Evolutionary conservation across 768 basidiomycete genomes (phyloP).

Genomic region (Candolleomyces eurysporus): DNA sequence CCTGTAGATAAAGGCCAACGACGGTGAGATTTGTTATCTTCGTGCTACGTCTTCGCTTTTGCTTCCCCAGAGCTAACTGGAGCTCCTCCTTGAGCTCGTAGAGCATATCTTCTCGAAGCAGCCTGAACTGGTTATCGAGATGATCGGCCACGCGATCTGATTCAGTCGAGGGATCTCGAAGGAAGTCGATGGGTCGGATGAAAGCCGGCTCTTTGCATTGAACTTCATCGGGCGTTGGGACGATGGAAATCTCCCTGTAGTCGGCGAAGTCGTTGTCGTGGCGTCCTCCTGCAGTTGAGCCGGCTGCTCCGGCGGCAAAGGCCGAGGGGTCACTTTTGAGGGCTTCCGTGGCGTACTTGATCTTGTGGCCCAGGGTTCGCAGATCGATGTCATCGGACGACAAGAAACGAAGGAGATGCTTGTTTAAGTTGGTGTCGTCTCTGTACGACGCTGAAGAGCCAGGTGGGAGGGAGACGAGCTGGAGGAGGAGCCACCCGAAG

Average conservation of each 20-base stretch:
- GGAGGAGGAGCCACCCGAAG: conserved; percentile 50
- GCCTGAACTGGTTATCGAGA: conserved; percentile 65
- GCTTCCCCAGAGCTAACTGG: conserved; percentile 35
- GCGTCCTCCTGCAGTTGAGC: conserved; percentile 53
- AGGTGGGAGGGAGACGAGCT: conserved; percentile 41
- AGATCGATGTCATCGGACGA: conserved; percentile 21
- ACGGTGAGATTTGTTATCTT: conserved; percentile 37
- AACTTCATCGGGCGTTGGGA: conserved; percentile 63
- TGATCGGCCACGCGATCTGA: conserved; percentile 42
- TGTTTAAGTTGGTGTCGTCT: conserved; percentile 30
- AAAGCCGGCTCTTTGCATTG: conserved; percentile 43
- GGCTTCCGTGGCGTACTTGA: conserved; percentile 30
- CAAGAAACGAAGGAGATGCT: conserved; percentile 26
- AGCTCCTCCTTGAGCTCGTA: conserved; percentile 57
- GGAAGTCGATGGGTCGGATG: conserved; percentile 39
- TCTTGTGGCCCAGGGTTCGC: conserved; percentile 32
- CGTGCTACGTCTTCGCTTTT: conserved; percentile 40
- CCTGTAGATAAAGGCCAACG: conserved; percentile 32
- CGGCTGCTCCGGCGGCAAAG: conserved; percentile 1
- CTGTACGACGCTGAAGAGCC: conserved; percentile 35
- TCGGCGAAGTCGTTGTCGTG: conserved; percentile 69
- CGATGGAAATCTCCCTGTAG: conserved; percentile 59
- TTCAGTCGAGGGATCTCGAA: conserved; percentile 42
- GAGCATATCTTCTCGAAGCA: conserved; percentile 63
- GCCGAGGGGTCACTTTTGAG: not conserved